Percentiles rank a stretch among this genome's conserved stretches.
Conservation (phyloP, 768 basidiomycete species). For the Cystofilobasidium bisporidii region DNA sequence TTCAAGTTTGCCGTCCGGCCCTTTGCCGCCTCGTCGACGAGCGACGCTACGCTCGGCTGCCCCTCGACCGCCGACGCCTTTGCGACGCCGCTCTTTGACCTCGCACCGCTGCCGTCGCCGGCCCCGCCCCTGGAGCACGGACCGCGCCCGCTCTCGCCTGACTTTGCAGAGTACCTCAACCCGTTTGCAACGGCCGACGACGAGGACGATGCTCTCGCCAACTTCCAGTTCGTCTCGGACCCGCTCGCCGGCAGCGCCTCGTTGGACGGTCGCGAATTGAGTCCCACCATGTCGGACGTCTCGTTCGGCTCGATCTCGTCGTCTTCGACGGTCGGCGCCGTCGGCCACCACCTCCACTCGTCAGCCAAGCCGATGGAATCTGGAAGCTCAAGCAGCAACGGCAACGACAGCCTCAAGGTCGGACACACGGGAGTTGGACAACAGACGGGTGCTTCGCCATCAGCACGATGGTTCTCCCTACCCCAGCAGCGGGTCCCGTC, state of each 20-base stretch:
- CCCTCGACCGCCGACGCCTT: background rate
- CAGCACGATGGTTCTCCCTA: slow-evolving; percentile 24
- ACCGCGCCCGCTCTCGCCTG: slow-evolving; percentile 7
- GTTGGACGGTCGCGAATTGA: background rate
- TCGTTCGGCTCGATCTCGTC: slow-evolving; percentile 1
- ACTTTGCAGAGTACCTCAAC: slow-evolving; percentile 1
- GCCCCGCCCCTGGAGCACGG: background rate
- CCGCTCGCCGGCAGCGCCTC: background rate
- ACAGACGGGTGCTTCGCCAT: slow-evolving; percentile 15
- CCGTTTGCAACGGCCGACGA: background rate
- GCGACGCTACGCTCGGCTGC: too few relatives aligned
- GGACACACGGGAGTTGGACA: background rate
- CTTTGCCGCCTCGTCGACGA: background rate
- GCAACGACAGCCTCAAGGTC: background rate
- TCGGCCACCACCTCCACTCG: background rate
- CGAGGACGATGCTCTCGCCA: background rate
- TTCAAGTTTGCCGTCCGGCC: slow-evolving; percentile 10
- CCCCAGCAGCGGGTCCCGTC: slow-evolving; percentile 24
- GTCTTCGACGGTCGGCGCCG: background rate
- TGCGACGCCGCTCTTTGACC: background rate
- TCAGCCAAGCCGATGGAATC: background rate
- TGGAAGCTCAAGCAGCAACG: background rate
- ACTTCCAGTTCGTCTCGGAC: slow-evolving; percentile 6
- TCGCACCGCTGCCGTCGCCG: background rate
- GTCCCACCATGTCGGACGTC: slow-evolving; percentile 9